These are phyloP conservation scores for Psilocybe mexicana DNA, from an alignment of 1,284 basidiomycete genomes.

Conservation along the genomic window DNA sequence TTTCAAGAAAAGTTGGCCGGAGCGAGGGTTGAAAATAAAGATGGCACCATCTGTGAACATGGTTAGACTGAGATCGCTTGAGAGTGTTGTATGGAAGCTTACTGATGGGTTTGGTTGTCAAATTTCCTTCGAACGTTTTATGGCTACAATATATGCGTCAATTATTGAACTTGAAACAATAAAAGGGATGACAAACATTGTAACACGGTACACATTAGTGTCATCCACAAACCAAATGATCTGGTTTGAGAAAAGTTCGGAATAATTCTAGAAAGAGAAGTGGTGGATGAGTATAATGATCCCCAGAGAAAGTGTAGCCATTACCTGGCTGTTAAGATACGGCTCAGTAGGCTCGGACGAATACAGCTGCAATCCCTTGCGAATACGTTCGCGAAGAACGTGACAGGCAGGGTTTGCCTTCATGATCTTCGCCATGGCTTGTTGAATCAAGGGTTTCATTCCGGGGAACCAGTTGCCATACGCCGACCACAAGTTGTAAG, in stretches of 20 bases:
- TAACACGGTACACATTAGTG: slow-evolving; percentile 99
- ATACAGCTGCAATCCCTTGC: slow-evolving; percentile 97
- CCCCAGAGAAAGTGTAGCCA: slow-evolving; percentile 26
- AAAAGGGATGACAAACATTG: slow-evolving; percentile 62
- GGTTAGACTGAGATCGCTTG: background rate
- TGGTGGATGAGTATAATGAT: slow-evolving; percentile 6
- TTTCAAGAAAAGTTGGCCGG: slow-evolving; percentile 98
- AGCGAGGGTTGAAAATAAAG: slow-evolving; percentile 99
- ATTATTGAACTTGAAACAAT: slow-evolving; percentile 8
- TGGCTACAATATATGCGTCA: slow-evolving; percentile 51
- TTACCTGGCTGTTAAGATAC: slow-evolving; percentile 89
- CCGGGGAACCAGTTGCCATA: slow-evolving; percentile 99
- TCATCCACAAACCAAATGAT: slow-evolving; percentile 99
- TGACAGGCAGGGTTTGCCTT: slow-evolving; percentile 98
- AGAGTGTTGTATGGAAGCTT: slow-evolving; percentile 25
- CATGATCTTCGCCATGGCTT: slow-evolving; percentile 99
- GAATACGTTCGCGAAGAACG: slow-evolving; percentile 96
- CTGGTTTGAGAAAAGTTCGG: slow-evolving; percentile 98
- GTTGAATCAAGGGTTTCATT: slow-evolving; percentile 96
- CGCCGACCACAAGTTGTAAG: slow-evolving; percentile 98
- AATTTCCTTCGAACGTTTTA: slow-evolving; percentile 99
- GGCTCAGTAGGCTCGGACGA: slow-evolving; percentile 99
- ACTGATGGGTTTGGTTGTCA: slow-evolving; percentile 99
- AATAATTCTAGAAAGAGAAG: slow-evolving; percentile 71
- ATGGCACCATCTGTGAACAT: slow-evolving; percentile 82